These are phyloP conservation scores for Ilex aquifolium DNA, from an alignment of 257 asterid genomes.

Conservation along the genomic window DNA sequence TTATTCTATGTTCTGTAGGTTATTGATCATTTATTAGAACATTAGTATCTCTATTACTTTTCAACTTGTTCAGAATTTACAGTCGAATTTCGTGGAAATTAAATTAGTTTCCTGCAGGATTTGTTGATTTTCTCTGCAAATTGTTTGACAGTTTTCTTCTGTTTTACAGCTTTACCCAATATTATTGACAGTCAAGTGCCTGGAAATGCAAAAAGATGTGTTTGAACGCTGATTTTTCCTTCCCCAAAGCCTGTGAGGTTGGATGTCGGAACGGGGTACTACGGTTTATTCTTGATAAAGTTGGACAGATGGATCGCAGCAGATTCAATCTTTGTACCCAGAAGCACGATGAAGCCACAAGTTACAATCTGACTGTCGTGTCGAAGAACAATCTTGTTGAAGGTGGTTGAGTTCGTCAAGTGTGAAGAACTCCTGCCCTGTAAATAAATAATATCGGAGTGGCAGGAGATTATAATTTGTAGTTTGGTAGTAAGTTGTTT, in stretches of 20 bases:
- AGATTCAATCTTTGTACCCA: conserved; percentile 15
- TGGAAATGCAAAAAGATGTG: conserved; percentile 55
- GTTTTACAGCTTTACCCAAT: conserved; percentile 20
- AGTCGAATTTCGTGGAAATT: no score
- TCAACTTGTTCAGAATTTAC: no score
- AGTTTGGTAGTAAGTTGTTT: conserved; percentile 12
- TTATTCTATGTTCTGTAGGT: no score
- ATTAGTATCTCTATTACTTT: no score
- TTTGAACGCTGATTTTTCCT: conserved; percentile 12
- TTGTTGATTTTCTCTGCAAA: no score
- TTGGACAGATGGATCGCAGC: conserved; percentile 3
- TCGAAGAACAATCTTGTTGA: conserved; percentile 22
- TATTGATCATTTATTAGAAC: no score
- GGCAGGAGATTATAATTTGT: conserved; percentile 20
- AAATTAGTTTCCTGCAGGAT: no score
- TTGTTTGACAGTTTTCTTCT: conserved; percentile 4
- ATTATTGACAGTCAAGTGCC: conserved; percentile 15
- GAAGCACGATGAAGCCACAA: conserved; percentile 23
- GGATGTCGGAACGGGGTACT: conserved; percentile 12
- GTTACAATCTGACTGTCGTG: conserved; percentile 10
- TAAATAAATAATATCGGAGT: conserved; percentile 6
- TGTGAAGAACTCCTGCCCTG: conserved; percentile 17
- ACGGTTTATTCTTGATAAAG: conserved; percentile 14
- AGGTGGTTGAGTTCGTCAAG: conserved; percentile 22
- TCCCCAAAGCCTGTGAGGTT: conserved; percentile 11